Evolutionary conservation across 257 asterid genomes (phyloP).

Genomic region (Eucommia ulmoides): DNA sequence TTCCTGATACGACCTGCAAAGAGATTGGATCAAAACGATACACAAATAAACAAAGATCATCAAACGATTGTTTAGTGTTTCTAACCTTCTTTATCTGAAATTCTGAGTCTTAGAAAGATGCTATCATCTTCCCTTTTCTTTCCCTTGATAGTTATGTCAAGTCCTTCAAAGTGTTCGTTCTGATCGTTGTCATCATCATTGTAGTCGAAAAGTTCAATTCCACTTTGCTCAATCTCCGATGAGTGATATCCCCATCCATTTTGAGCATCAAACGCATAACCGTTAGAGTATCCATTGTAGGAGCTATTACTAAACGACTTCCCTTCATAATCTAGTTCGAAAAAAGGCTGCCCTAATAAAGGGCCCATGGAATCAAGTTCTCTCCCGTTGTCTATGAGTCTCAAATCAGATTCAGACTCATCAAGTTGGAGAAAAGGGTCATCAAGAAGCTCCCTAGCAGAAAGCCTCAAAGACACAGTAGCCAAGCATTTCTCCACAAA

Average conservation of each 20-base stretch:
- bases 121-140: conserved; percentile 35
- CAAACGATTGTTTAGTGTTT: background rate
- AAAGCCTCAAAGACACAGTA: conserved; percentile 30
- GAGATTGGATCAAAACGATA: conserved; percentile 2
- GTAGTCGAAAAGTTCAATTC: conserved; percentile 24
- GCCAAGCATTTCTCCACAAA: conserved; percentile 41
- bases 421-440: conserved; percentile 32
- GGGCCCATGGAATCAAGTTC: conserved; percentile 19
- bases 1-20: conserved; percentile 38
- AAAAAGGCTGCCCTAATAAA: conserved; percentile 18
- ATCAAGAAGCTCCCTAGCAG: conserved; percentile 36
- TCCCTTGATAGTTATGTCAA: conserved; percentile 40
- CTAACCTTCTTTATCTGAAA: conserved; percentile 42
- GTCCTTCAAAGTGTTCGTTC: conserved; percentile 12
- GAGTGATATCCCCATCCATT: conserved; percentile 23
- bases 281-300: background rate
- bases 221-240: conserved; percentile 26
- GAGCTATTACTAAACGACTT: conserved; percentile 15
- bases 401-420: conserved; percentile 16
- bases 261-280: conserved; percentile 3
- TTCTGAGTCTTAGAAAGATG: conserved; percentile 37
- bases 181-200: conserved; percentile 16
- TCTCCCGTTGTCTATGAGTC: conserved; percentile 14
- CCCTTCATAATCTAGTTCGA: conserved; percentile 16
- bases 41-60: background rate